These are phyloP conservation scores for Vitis hybrid DNA, from an alignment of 177 flowering plant genomes.

Conservation along the genomic window DNA sequence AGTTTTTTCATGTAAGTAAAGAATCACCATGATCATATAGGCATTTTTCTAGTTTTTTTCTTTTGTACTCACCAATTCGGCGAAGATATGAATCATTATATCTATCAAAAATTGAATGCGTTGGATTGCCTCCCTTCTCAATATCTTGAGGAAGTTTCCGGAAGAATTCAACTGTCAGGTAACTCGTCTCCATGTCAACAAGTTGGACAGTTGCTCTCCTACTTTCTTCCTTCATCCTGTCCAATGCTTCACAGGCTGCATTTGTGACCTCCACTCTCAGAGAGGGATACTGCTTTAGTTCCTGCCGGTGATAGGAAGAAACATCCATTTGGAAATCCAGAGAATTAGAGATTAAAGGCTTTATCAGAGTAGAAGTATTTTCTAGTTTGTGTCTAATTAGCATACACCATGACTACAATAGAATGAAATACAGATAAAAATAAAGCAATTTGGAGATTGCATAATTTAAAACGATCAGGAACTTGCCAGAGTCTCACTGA, in stretches of 20 bases:
- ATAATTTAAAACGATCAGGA: no score
- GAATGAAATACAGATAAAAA: no score
- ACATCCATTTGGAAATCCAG: no score
- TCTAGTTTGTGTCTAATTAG: no score
- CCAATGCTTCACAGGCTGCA: constrained; percentile 19
- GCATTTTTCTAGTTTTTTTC: neutral
- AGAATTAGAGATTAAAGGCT: no score
- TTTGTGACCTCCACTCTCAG: constrained; percentile 13
- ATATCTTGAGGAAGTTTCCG: constrained; percentile 25
- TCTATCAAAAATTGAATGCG: constrained; percentile 51
- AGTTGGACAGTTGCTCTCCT: constrained; percentile 20
- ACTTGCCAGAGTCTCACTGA: constrained; percentile 34
- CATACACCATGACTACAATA: no score
- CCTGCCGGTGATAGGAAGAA: neutral
- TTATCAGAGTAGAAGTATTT: no score
- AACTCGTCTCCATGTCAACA: constrained; percentile 22
- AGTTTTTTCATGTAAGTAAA: no score
- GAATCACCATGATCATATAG: no score
- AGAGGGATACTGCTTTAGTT: constrained; percentile 21
- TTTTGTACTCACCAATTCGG: constrained; percentile 35
- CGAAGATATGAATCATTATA: constrained; percentile 49
- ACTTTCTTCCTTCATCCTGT: constrained; percentile 21
- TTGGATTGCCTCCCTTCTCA: constrained; percentile 54
- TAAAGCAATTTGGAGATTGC: no score
- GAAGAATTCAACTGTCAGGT: constrained; percentile 22